Percentiles rank a stretch among this genome's conserved stretches.
Conservation (phyloP, 345 rosid genomes). For the Populus simonii region DNA sequence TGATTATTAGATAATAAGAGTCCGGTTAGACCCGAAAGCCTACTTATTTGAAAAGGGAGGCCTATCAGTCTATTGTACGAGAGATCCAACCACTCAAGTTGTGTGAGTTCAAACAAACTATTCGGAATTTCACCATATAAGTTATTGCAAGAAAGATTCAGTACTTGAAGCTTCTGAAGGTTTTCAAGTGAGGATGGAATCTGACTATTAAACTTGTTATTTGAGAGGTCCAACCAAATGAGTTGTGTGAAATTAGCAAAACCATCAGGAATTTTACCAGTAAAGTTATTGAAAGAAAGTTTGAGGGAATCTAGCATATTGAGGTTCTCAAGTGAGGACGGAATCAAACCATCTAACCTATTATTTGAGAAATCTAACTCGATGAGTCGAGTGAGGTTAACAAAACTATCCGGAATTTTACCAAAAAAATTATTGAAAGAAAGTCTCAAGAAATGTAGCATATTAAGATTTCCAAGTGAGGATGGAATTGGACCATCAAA, state of each 20-base stretch:
- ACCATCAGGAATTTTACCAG: background rate
- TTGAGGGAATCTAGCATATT: accelerated
- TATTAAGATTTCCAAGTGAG: background rate
- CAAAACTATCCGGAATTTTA: background rate
- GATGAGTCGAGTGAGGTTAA: background rate
- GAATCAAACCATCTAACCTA: background rate
- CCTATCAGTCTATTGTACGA: too few relatives aligned
- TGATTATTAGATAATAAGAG: too few relatives aligned
- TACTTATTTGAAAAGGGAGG: too few relatives aligned
- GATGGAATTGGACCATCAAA: background rate
- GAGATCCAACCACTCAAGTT: too few relatives aligned
- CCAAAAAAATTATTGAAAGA: background rate
- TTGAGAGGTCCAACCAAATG: background rate
- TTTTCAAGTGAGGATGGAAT: slow-evolving; percentile 14
- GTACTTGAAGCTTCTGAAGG: too few relatives aligned
- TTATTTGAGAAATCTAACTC: background rate
- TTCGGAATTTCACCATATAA: too few relatives aligned
- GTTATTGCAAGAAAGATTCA: too few relatives aligned
- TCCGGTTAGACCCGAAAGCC: too few relatives aligned
- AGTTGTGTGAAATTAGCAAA: background rate
- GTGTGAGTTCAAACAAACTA: too few relatives aligned
- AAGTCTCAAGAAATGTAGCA: background rate
- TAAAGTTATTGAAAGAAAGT: background rate
- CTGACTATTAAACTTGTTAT: background rate
- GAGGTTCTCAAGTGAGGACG: background rate